Evolutionary conservation across 352 stramenopile genomes (phyloP).

Genomic region (Pythium oligandrum): DNA sequence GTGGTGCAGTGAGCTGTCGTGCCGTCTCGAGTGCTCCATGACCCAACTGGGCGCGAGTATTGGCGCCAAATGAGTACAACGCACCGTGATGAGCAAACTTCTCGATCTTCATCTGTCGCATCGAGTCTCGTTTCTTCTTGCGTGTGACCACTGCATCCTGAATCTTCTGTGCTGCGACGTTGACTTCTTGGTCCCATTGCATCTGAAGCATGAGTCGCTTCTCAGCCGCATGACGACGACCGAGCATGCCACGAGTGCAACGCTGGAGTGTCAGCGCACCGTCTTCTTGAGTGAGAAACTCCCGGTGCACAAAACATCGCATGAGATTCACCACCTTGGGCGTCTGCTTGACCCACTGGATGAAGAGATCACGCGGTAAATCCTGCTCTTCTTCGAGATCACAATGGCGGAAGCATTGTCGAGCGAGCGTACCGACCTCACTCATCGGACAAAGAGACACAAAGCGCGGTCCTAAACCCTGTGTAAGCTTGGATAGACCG

Average conservation of each 20-base stretch:
- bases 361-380: constrained; percentile 40
- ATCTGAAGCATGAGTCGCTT: constrained; percentile 49
- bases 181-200: constrained; percentile 48
- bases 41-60: constrained; percentile 44
- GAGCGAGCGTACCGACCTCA: constrained; percentile 50
- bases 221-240: constrained; percentile 37
- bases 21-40: constrained; percentile 41
- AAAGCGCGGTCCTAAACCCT: constrained; percentile 50
- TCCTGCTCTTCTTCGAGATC: constrained; percentile 69
- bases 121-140: constrained; percentile 57
- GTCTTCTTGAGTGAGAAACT: constrained; percentile 56
- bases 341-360: constrained; percentile 60
- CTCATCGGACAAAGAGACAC: constrained; percentile 49
- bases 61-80: constrained; percentile 67
- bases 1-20: constrained; percentile 28
- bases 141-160: constrained; percentile 58
- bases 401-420: constrained; percentile 59
- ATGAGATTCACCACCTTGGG: constrained; percentile 71
- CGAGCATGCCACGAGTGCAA: constrained; percentile 48
- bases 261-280: constrained; percentile 48
- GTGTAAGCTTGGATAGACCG: constrained; percentile 61
- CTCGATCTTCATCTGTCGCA: constrained; percentile 68
- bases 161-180: constrained; percentile 51
- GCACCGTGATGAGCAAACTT: constrained; percentile 64
- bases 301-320: constrained; percentile 62